Evolutionary conservation across 192 early-diverging fungal species (phyloP).

Genomic region (Backusella morwellensis): DNA sequence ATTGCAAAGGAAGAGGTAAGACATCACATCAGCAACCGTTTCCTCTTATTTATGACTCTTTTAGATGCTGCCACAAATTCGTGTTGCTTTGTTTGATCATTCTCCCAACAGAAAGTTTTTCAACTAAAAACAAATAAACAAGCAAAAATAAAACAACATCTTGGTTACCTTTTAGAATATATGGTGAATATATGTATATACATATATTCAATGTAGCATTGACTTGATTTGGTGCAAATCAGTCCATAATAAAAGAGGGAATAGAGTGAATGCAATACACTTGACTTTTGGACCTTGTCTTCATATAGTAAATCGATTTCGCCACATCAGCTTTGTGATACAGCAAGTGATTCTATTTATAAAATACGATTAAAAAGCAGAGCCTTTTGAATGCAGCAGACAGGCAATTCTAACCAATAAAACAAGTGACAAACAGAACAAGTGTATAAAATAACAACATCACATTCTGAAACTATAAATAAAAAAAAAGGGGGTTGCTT

Average conservation of each 20-base stretch:
- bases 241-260: too few species aligned
- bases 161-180: not conserved
- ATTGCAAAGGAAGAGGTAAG: conserved; percentile 75
- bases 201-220: not conserved
- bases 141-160: not conserved
- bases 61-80: conserved; percentile 93
- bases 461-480: not conserved
- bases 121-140: conserved; percentile 54
- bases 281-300: not conserved
- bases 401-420: too few species aligned
- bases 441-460: not conserved
- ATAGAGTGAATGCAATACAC: too few species aligned
- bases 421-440: not conserved
- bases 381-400: too few species aligned
- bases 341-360: not conserved
- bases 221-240: too few species aligned
- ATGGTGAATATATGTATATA: not conserved
- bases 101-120: conserved; percentile 90
- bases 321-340: not conserved
- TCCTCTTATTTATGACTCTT: conserved; percentile 9
- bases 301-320: not conserved
- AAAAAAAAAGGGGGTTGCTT: not conserved
- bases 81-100: conserved; percentile 86
- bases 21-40: not conserved
- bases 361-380: not conserved